These are phyloP conservation scores for Hypoxylon sp. DNA, from an alignment of 2,329 filamentous ascomycete species.

Conservation along the genomic window DNA sequence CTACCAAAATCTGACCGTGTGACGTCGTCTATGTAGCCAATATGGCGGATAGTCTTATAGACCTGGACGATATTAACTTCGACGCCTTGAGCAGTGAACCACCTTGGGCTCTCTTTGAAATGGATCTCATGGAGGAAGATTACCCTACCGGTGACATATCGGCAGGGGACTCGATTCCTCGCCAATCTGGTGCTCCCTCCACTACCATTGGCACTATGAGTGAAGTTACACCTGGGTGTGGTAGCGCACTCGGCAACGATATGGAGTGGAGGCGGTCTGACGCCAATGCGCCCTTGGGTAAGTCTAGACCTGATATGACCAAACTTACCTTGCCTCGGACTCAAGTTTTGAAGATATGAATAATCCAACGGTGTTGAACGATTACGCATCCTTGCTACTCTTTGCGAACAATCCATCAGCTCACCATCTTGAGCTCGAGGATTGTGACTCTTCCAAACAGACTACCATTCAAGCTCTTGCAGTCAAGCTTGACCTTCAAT, in stretches of 20 bases:
- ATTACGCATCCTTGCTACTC: slow-evolving; percentile 35
- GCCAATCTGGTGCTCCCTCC: slow-evolving; percentile 14
- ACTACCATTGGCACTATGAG: slow-evolving; percentile 2
- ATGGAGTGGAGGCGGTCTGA: slow-evolving; percentile 16
- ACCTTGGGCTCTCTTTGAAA: slow-evolving; percentile 35
- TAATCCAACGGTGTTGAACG: slow-evolving; percentile 29
- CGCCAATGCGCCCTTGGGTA: slow-evolving; percentile 33
- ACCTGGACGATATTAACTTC: slow-evolving; percentile 25
- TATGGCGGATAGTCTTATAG: slow-evolving; percentile 31
- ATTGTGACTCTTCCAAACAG: slow-evolving; percentile 32
- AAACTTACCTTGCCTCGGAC: slow-evolving; percentile 10
- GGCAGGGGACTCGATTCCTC: slow-evolving; percentile 4
- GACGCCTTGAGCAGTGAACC: slow-evolving; percentile 21
- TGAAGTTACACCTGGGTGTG: slow-evolving; percentile 8
- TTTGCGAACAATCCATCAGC: slow-evolving; percentile 40
- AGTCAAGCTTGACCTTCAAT: slow-evolving; percentile 36
- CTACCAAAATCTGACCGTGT: slow-evolving; percentile 3
- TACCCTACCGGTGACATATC: slow-evolving; percentile 15
- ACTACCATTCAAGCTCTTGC: slow-evolving; percentile 33
- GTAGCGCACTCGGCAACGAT: slow-evolving; percentile 6
- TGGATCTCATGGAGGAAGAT: slow-evolving; percentile 36
- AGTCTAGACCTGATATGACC: slow-evolving; percentile 25
- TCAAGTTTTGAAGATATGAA: slow-evolving; percentile 40
- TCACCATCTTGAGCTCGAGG: slow-evolving; percentile 27
- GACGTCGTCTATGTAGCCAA: slow-evolving; percentile 12